Base-by-base conservation (phyloP, 1,139 yeast species). In the Yamadazyma triangularis region DNA sequence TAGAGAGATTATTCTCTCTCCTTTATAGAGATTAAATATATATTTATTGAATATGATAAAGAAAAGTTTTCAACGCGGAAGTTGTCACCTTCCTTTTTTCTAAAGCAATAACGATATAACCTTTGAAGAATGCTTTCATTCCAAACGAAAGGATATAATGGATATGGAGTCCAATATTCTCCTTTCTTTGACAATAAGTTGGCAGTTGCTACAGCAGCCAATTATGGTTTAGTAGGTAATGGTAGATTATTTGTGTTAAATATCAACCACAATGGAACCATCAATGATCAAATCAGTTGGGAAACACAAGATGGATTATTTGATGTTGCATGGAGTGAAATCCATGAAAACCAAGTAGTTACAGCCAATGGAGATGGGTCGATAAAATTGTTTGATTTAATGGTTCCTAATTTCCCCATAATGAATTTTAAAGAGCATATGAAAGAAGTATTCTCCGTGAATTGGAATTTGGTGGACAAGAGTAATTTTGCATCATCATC, bases 231-330 rank as follows among this genome's bases (percentile, higher is more conserved):
- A 8, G 96, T 87, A 4, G 98, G 98, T 3, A 91, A 91, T 53
- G 98, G 98, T 3, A 70, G 86, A 40, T 63, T 91, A 19, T 80
- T 66, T 46, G 64, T 89, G 2, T 61, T 89, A 23, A 77, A 77
- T 32, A 82, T 91, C 32, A 76, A 73, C 29, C 74, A 78, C 8
- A 64, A 68, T 38, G 97, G 97, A 1, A 51, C 51, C 13, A 70
- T 86, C 14, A 48, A 50, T 4, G 73, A 73, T 25, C 79, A 77
- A 33, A 62, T 71, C 4, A 59, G 70, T 11, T 89, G 87, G 66
- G 89, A 88, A 39, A 89, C 97, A 1, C 96, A 89, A 54, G 98
- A 91, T 56, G 95, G 96, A 4, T 62, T 89, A 14, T 88, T 86
- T 50, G 95, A 86, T 47, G 60, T 85, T 4, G 74, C 93, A 1